phyloP scores from a whole-genome alignment of 192 early-diverging fungal genomes.

The Coemansia asiatica region DNA sequence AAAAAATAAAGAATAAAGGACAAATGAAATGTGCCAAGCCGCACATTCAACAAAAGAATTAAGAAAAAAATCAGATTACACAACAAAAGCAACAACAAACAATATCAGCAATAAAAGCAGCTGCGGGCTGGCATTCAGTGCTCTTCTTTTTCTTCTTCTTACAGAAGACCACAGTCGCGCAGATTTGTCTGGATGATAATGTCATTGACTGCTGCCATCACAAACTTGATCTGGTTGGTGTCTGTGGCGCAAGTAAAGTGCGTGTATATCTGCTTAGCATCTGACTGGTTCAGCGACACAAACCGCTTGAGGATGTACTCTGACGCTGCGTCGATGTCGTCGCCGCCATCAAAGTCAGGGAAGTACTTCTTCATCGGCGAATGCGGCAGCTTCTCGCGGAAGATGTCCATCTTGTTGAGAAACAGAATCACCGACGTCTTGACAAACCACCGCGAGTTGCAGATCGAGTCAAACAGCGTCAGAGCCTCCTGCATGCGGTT shows the following conservation, averaged over 20 bases:
- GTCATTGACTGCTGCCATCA: conserved; percentile 89
- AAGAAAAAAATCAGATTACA: not conserved
- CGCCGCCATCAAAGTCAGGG: conserved; percentile 79
- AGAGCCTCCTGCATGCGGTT: conserved; percentile 96
- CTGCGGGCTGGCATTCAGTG: not conserved
- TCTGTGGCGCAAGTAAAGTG: conserved; percentile 89
- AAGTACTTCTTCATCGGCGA: conserved; percentile 88
- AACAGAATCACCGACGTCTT: conserved; percentile 98
- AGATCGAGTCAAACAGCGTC: conserved; percentile 96
- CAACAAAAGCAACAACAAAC: not conserved
- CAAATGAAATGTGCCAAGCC: not conserved
- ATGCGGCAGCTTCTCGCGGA: conserved; percentile 82
- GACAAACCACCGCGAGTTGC: conserved; percentile 95
- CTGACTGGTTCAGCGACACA: conserved; percentile 74
- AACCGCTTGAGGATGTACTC: conserved; percentile 81
- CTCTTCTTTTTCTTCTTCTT: conserved; percentile 20
- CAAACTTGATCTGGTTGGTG: conserved; percentile 83
- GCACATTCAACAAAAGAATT: not conserved
- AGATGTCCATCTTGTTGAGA: conserved; percentile 98
- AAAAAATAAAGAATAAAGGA: not conserved
- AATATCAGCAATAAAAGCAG: conserved; percentile 6
- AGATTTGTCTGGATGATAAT: conserved; percentile 86
- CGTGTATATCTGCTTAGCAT: conserved; percentile 82
- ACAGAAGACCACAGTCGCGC: conserved; percentile 75
- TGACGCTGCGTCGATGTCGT: conserved; percentile 72